These are phyloP conservation scores for Glaciozyma antarctica DNA, from an alignment of 768 basidiomycete species.

Conservation along the genomic window DNA sequence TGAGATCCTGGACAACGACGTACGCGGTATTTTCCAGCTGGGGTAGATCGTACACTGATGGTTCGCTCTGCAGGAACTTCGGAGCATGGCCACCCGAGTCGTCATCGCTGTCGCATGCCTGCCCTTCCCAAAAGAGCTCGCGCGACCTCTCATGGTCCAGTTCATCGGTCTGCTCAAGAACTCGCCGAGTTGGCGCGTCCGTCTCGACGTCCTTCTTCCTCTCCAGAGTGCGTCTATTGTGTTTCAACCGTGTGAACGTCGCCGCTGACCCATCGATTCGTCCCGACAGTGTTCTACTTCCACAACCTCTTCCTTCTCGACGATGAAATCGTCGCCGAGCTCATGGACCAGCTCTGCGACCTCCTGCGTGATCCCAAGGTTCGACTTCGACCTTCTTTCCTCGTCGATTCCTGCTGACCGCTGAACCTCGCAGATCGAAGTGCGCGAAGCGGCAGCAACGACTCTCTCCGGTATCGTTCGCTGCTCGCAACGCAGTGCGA, in stretches of 20 bases:
- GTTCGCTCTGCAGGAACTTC: slow-evolving; percentile 47
- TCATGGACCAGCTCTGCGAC: slow-evolving; percentile 71
- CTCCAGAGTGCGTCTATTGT: slow-evolving; percentile 41
- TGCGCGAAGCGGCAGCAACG: slow-evolving; percentile 34
- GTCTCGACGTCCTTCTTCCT: slow-evolving; percentile 73
- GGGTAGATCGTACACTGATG: slow-evolving; percentile 39
- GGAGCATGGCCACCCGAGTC: slow-evolving; percentile 55
- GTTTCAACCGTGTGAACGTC: too few species aligned
- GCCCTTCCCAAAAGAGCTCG: slow-evolving; percentile 59
- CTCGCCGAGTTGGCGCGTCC: slow-evolving; percentile 76
- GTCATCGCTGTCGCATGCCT: slow-evolving; percentile 79
- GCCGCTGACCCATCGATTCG: background rate
- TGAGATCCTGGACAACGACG: slow-evolving; percentile 36
- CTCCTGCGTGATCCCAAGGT: slow-evolving; percentile 53
- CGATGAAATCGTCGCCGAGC: slow-evolving; percentile 64
- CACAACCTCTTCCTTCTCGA: slow-evolving; percentile 71
- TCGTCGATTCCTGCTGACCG: slow-evolving; percentile 36
- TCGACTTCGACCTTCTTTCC: slow-evolving; percentile 39
- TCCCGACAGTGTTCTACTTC: slow-evolving; percentile 46
- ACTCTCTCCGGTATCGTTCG: slow-evolving; percentile 43
- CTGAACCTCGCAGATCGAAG: slow-evolving; percentile 20
- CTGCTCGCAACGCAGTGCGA: slow-evolving; percentile 43
- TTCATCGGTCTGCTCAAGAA: slow-evolving; percentile 68
- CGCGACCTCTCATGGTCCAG: slow-evolving; percentile 58
- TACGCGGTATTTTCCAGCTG: background rate